These are phyloP conservation scores for Poteriospumella lacustris DNA, from an alignment of 108 stramenopile genomes.

Conservation along the genomic window DNA sequence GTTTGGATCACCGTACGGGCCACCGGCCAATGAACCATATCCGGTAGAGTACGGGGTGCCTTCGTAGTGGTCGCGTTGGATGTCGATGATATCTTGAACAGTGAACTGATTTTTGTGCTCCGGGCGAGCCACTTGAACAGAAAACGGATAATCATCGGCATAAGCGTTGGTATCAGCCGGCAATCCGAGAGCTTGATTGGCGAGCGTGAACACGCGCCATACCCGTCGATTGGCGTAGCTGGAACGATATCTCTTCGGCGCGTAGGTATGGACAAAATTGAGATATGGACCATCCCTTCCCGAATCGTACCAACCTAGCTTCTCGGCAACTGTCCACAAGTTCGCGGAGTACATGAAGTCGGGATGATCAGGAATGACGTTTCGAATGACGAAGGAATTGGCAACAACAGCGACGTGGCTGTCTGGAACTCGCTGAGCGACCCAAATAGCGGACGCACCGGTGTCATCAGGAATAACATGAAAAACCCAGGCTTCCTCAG, in stretches of 20 bases:
- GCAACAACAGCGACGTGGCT: constrained; percentile 66
- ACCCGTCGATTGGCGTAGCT: constrained; percentile 50
- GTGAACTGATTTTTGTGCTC: constrained; percentile 40
- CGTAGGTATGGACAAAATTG: background rate
- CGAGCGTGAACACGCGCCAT: constrained; percentile 43
- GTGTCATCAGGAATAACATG: constrained; percentile 74
- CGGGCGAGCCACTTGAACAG: constrained; percentile 36
- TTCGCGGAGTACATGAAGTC: constrained; percentile 63
- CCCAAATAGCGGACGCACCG: constrained; percentile 66
- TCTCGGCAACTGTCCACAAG: constrained; percentile 59
- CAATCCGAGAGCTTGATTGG: constrained; percentile 28
- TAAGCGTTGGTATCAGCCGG: constrained; percentile 48
- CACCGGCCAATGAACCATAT: constrained; percentile 38
- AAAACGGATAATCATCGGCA: constrained; percentile 63
- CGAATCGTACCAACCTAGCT: background rate
- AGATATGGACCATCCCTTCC: background rate
- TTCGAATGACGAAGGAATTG: constrained; percentile 63
- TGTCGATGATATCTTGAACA: constrained; percentile 50
- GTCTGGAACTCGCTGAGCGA: constrained; percentile 66
- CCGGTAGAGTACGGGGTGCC: constrained; percentile 61
- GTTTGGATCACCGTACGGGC: constrained; percentile 50
- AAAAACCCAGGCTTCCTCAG: constrained; percentile 70
- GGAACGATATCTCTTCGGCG: constrained; percentile 27
- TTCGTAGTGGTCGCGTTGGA: constrained; percentile 65
- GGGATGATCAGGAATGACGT: constrained; percentile 56